phyloP scores from a whole-genome alignment of 768 basidiomycete species.

The Naganishia friedmannii region DNA sequence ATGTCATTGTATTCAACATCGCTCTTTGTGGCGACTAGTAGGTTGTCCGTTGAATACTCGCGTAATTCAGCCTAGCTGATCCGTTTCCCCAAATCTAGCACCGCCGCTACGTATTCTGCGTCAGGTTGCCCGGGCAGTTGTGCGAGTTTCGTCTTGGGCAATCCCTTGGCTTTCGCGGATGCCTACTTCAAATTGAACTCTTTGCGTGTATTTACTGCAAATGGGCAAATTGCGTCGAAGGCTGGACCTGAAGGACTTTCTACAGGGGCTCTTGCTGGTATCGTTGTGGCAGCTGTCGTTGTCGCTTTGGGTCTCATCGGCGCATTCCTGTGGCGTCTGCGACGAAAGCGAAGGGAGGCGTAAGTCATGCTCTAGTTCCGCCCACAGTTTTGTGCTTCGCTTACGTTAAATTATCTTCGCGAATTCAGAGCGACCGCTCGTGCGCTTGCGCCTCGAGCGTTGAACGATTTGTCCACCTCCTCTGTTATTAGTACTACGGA shows the following conservation, averaged over 20 bases:
- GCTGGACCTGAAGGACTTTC: constrained; percentile 27
- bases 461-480: not conserved
- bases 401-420: not conserved
- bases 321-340: constrained; percentile 32
- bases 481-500: not conserved
- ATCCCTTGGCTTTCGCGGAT: constrained; percentile 61
- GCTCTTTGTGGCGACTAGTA: constrained; percentile 49
- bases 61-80: constrained; percentile 56
- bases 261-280: constrained; percentile 41
- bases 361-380: not conserved
- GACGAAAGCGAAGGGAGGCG: constrained; percentile 11
- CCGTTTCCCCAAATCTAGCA: constrained; percentile 29
- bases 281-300: constrained; percentile 38
- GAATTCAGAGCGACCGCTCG: not conserved
- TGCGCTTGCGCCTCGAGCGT: not conserved
- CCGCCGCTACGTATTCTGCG: constrained; percentile 38
- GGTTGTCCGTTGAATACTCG: constrained; percentile 55
- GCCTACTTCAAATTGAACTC: constrained; percentile 71
- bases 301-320: constrained; percentile 30
- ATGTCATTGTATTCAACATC: constrained; percentile 58
- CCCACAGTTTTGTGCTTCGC: not conserved
- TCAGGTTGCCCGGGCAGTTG: constrained; percentile 43
- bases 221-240: constrained; percentile 35
- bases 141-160: constrained; percentile 62
- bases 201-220: constrained; percentile 58